These are phyloP conservation scores for Collariella sp. DNA, from an alignment of 495 filamentous ascomycete species.

Conservation along the genomic window DNA sequence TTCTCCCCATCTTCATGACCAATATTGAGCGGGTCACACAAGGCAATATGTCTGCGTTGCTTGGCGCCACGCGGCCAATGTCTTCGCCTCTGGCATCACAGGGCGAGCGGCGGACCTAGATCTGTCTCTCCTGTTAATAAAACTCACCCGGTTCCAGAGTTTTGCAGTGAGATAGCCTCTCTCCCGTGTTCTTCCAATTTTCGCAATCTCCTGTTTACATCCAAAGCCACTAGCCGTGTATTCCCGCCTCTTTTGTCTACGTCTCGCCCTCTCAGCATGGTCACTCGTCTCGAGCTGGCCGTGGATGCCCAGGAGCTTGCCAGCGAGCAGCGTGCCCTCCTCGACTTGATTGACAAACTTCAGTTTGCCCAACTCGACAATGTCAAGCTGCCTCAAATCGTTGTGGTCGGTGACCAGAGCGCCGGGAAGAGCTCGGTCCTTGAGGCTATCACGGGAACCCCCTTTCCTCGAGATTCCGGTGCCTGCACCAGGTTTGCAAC, in stretches of 20 bases:
- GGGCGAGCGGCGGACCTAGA: neutral
- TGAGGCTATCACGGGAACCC: constrained; percentile 61
- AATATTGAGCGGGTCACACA: neutral
- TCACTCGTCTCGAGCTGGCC: constrained; percentile 24
- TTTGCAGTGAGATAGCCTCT: neutral
- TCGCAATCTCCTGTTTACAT: neutral
- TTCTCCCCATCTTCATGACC: neutral
- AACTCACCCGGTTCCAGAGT: neutral
- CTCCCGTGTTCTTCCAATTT: too few species aligned
- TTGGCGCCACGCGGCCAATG: neutral
- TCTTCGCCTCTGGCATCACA: constrained; percentile 1
- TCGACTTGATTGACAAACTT: constrained; percentile 35
- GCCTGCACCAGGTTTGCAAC: constrained; percentile 63
- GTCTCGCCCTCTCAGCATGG: constrained; percentile 8
- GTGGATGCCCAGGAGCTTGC: constrained; percentile 31
- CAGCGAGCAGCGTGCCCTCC: constrained; percentile 28
- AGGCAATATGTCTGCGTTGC: neutral
- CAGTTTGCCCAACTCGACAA: constrained; percentile 35
- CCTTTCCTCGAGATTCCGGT: constrained; percentile 56
- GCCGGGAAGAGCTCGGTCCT: constrained; percentile 68
- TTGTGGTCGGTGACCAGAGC: constrained; percentile 67
- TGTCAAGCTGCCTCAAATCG: constrained; percentile 55
- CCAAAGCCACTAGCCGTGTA: neutral
- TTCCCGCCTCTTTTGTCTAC: neutral
- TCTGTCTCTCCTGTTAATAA: neutral